Percentiles rank a stretch among this genome's conserved stretches.
Conservation (phyloP, 768 basidiomycete genomes). For the Trametes punicea region DNA sequence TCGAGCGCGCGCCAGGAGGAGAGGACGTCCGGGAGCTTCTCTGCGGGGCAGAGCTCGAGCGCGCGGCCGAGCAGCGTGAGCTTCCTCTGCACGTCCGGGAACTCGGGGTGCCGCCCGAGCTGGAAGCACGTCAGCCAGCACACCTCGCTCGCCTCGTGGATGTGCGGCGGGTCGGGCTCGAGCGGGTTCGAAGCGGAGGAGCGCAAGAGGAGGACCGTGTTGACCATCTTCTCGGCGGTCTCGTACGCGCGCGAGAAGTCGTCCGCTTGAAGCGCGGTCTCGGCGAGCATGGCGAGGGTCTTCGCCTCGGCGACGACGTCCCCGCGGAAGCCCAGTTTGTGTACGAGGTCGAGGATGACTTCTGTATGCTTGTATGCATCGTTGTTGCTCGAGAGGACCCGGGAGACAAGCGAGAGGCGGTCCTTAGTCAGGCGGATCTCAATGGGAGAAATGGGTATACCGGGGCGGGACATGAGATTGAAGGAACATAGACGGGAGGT, state of each 20-base stretch:
- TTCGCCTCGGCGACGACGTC: constrained; percentile 78
- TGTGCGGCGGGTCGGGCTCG: constrained; percentile 36
- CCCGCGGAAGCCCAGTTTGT: constrained; percentile 78
- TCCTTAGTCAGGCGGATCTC: constrained; percentile 93
- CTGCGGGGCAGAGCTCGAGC: constrained; percentile 81
- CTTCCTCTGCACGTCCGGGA: constrained; percentile 61
- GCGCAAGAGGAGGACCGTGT: constrained; percentile 51
- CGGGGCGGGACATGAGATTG: constrained; percentile 71
- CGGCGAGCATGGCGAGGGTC: constrained; percentile 85
- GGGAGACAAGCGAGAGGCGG: constrained; percentile 81
- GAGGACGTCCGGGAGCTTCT: constrained; percentile 76
- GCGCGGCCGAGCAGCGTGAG: constrained; percentile 74
- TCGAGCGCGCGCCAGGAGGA: constrained; percentile 74
- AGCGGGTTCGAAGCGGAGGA: constrained; percentile 30
- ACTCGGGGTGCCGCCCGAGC: constrained; percentile 81
- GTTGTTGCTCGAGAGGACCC: constrained; percentile 76
- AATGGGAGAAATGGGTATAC: constrained; percentile 80
- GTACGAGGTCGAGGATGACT: constrained; percentile 84
- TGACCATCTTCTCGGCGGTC: constrained; percentile 68
- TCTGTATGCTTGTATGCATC: constrained; percentile 92
- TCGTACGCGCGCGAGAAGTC: constrained; percentile 77
- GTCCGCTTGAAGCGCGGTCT: constrained; percentile 78
- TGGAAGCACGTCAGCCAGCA: constrained; percentile 91
- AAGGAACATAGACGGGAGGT: constrained; percentile 95
- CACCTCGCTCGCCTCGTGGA: constrained; percentile 68